phyloP scores from a whole-genome alignment of 2,329 filamentous ascomycete genomes.

The Epichloe uncinata region DNA sequence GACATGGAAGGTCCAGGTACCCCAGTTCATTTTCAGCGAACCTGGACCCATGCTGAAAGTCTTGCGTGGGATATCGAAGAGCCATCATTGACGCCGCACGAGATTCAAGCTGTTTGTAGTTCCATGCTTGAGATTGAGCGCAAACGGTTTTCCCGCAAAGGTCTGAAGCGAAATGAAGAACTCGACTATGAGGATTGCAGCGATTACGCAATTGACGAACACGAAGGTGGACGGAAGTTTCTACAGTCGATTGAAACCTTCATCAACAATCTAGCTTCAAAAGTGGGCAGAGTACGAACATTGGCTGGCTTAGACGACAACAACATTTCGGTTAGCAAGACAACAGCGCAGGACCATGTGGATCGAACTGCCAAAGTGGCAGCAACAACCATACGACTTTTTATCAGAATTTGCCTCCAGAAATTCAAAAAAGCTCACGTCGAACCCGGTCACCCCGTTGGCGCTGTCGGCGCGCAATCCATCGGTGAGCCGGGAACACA shows the following conservation, averaged over 20 bases:
- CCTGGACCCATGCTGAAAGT: slow-evolving; percentile 69
- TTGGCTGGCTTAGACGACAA: slow-evolving; percentile 35
- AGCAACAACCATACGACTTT: slow-evolving; percentile 54
- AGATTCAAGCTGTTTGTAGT: slow-evolving; percentile 57
- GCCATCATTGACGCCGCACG: slow-evolving; percentile 54
- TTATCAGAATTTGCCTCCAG: slow-evolving; percentile 68
- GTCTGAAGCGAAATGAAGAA: slow-evolving; percentile 40
- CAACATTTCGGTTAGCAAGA: slow-evolving; percentile 5
- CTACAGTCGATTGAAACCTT: slow-evolving; percentile 65
- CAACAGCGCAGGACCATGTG: slow-evolving; percentile 26
- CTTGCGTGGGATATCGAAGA: slow-evolving; percentile 71
- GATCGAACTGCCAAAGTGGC: slow-evolving; percentile 80
- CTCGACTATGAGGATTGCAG: slow-evolving; percentile 59
- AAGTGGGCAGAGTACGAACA: slow-evolving; percentile 40
- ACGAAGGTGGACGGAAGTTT: slow-evolving; percentile 74
- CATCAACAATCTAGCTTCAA: slow-evolving; percentile 48
- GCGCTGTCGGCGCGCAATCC: slow-evolving; percentile 90
- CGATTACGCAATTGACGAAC: slow-evolving; percentile 58
- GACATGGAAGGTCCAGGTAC: slow-evolving; percentile 94
- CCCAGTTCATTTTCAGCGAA: slow-evolving; percentile 84
- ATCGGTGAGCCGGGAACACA: slow-evolving; percentile 97
- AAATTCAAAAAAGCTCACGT: slow-evolving; percentile 89
- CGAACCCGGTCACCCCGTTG: slow-evolving; percentile 90
- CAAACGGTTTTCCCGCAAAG: slow-evolving; percentile 45
- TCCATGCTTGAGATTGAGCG: slow-evolving; percentile 56